Evolutionary conservation across 768 basidiomycete species (phyloP).

Genomic region (Trametes coccinea): DNA sequence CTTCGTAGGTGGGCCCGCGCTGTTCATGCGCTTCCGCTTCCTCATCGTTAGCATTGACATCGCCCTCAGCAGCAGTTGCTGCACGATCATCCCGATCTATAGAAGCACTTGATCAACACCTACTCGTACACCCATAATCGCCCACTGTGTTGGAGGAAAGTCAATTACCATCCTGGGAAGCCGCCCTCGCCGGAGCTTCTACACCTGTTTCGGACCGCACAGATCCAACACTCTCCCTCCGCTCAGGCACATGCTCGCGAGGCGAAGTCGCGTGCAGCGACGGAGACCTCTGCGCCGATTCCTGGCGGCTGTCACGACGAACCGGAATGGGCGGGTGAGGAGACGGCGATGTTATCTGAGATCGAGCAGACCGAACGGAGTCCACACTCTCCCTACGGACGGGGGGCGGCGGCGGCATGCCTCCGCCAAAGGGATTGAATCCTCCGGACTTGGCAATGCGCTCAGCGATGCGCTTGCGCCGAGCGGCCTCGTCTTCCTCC

Average conservation of each 20-base stretch:
- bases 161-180: slow-evolving; percentile 40
- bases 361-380: slow-evolving; percentile 22
- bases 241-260: slow-evolving; percentile 16
- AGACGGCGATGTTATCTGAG: slow-evolving; percentile 3
- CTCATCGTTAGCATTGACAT: slow-evolving; percentile 5
- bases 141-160: slow-evolving; percentile 1
- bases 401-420: slow-evolving; percentile 19
- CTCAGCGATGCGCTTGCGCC: slow-evolving; percentile 60
- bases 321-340: slow-evolving; percentile 14
- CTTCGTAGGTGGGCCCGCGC: slow-evolving; percentile 6
- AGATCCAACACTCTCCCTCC: slow-evolving; percentile 26
- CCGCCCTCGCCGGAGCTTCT: slow-evolving; percentile 18
- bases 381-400: slow-evolving; percentile 28
- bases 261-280: slow-evolving; percentile 8
- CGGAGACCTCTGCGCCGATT: background rate
- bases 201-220: slow-evolving; percentile 14
- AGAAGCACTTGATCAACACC: slow-evolving; percentile 27
- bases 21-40: background rate
- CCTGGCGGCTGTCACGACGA: slow-evolving; percentile 19
- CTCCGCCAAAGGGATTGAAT: slow-evolving; percentile 51
- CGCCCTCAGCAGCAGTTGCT: background rate
- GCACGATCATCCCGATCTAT: slow-evolving; percentile 15
- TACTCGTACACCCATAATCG: slow-evolving; percentile 24
- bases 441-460: slow-evolving; percentile 62
- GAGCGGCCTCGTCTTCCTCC: slow-evolving; percentile 55